Conservation (phyloP, 2,329 filamentous ascomycete species). For the Arthrobotrys conoides region DNA sequence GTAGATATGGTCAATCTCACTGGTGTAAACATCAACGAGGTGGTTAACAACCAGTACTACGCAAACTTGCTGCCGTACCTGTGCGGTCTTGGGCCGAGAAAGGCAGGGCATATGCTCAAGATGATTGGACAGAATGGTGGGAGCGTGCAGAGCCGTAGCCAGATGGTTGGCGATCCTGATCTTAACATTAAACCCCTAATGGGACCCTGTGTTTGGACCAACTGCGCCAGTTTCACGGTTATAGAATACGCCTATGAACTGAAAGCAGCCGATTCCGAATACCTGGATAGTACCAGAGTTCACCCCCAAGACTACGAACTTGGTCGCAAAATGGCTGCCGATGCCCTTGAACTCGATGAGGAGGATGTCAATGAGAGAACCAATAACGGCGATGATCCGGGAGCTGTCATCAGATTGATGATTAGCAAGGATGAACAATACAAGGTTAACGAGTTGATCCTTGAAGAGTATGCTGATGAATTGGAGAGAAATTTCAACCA, state of each 20-base stretch:
- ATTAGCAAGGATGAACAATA: slow-evolving; percentile 94
- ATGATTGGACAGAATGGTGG: slow-evolving; percentile 93
- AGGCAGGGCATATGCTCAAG: slow-evolving; percentile 87
- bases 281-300: slow-evolving; percentile 95
- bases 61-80: slow-evolving; percentile 92
- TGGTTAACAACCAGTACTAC: slow-evolving; percentile 81
- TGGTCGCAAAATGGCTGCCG: slow-evolving; percentile 97
- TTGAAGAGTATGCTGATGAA: slow-evolving; percentile 97
- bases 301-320: slow-evolving; percentile 99
- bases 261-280: slow-evolving; percentile 86
- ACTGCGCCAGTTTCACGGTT: slow-evolving; percentile 94
- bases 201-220: slow-evolving; percentile 92
- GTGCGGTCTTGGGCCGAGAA: slow-evolving; percentile 90
- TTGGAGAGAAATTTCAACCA: slow-evolving; percentile 93
- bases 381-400: slow-evolving; percentile 83
- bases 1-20: slow-evolving; percentile 98
- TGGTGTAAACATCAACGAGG: slow-evolving; percentile 94
- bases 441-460: slow-evolving; percentile 92
- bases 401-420: slow-evolving; percentile 93
- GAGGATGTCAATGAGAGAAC: slow-evolving; percentile 97
- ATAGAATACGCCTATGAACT: slow-evolving; percentile 81
- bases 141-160: slow-evolving; percentile 83
- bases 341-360: slow-evolving; percentile 95
- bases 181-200: slow-evolving; percentile 83
- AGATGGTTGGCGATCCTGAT: slow-evolving; percentile 89